phyloP scores from a whole-genome alignment of 768 basidiomycete genomes.

The Lentinula guzmanii region DNA sequence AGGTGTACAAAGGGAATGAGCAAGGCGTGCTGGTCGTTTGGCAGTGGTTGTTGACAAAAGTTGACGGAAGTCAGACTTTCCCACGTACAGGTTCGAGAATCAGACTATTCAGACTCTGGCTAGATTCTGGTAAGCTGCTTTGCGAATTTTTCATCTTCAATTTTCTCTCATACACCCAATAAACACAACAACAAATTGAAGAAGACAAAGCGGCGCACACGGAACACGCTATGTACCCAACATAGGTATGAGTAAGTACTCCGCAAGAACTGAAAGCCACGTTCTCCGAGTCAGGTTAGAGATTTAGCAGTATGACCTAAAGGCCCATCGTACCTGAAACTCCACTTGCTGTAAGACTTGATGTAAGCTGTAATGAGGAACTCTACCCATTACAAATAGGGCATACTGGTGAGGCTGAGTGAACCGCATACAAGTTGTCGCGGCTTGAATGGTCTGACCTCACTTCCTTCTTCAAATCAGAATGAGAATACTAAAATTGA shows the following conservation, averaged over 20 bases:
- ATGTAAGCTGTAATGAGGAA: neutral
- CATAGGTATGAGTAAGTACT: neutral
- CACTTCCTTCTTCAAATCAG: neutral
- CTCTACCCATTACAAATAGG: neutral
- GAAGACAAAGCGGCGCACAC: neutral
- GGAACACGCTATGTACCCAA: neutral
- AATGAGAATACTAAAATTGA: neutral
- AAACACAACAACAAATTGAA: neutral
- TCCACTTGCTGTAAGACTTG: neutral
- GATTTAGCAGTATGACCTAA: neutral
- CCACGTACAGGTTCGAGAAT: neutral
- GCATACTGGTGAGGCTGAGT: neutral
- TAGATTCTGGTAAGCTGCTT: neutral
- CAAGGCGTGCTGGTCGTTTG: neutral
- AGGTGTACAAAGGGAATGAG: constrained; percentile 7
- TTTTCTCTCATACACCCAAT: neutral
- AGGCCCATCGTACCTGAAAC: neutral
- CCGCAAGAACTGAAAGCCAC: neutral
- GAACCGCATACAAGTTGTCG: too few relatives aligned
- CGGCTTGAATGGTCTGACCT: neutral
- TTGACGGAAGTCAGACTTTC: neutral
- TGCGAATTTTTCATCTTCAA: neutral
- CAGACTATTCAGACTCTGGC: neutral
- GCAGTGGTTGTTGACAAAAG: neutral
- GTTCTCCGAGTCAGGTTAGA: neutral